phyloP scores from a whole-genome alignment of 2,329 filamentous ascomycete species.

The Coleophoma crateriformis region DNA sequence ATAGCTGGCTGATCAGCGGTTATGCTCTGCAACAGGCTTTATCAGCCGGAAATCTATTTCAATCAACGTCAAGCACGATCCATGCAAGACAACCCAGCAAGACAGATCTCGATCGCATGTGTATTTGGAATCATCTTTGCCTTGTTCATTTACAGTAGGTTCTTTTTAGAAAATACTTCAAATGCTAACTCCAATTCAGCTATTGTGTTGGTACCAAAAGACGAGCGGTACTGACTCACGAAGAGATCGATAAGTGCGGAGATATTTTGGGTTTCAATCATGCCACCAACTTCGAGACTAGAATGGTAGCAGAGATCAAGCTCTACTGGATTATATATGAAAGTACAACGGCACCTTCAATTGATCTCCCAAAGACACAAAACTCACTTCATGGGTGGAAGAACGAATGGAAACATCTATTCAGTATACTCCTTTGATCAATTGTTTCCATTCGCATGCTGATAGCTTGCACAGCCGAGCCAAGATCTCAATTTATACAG shows the following conservation, averaged over 20 bases:
- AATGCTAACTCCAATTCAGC: no score
- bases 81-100: no score
- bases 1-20: constrained; percentile 38
- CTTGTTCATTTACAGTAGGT: no score
- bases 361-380: constrained; percentile 26
- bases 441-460: background rate
- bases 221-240: constrained; percentile 18
- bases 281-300: constrained; percentile 36
- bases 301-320: constrained; percentile 39
- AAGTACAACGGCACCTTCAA: constrained; percentile 21
- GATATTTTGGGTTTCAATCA: constrained; percentile 30
- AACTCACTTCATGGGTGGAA: no score
- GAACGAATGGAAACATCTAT: no score
- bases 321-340: constrained; percentile 40
- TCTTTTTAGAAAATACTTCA: no score
- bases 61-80: no score
- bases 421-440: constrained; percentile 1
- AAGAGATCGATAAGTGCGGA: constrained; percentile 32
- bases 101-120: no score
- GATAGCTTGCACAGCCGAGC: constrained; percentile 28
- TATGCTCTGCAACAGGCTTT: constrained; percentile 36
- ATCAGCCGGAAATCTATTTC: constrained; percentile 29
- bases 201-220: no score
- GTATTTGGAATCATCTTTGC: no score
- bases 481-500: constrained; percentile 36